These are phyloP conservation scores for Malassezia japonica DNA, from an alignment of 1,284 basidiomycete genomes.

Conservation along the genomic window DNA sequence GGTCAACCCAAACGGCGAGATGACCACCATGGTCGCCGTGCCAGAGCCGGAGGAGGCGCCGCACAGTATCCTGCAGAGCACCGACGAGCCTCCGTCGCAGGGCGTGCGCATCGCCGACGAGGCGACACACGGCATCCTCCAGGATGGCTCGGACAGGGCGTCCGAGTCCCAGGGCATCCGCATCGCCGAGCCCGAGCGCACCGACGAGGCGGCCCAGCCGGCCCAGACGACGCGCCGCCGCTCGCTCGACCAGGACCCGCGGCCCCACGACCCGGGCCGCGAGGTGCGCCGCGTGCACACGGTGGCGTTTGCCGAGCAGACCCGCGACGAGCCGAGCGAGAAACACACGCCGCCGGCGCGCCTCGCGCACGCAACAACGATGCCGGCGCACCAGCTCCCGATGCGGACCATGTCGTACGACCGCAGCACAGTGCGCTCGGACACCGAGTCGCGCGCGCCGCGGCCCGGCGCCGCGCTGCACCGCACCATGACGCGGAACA, in stretches of 20 bases:
- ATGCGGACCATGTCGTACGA: background rate
- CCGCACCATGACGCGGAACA: conserved; percentile 22
- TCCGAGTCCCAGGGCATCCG: too few species aligned
- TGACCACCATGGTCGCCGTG: conserved; percentile 2
- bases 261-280: too few species aligned
- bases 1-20: conserved; percentile 35
- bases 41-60: background rate
- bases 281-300: background rate
- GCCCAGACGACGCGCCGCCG: too few species aligned
- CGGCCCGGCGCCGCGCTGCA: conserved; percentile 15
- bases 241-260: too few species aligned
- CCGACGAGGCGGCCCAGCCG: background rate
- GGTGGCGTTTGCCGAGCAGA: background rate
- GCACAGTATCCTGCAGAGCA: conserved; percentile 9
- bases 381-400: background rate
- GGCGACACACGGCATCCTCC: background rate
- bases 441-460: background rate
- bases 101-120: too few species aligned
- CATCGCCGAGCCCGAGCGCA: background rate
- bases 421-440: background rate
- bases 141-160: background rate
- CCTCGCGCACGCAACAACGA: too few species aligned
- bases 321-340: background rate
- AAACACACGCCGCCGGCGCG: too few species aligned
- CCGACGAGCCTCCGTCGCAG: background rate